Percentiles rank a stretch among this genome's conserved stretches.
Evolutionary conservation across 1,284 basidiomycete genomes (phyloP).

Genomic region (Marasmius tenuissimus): DNA sequence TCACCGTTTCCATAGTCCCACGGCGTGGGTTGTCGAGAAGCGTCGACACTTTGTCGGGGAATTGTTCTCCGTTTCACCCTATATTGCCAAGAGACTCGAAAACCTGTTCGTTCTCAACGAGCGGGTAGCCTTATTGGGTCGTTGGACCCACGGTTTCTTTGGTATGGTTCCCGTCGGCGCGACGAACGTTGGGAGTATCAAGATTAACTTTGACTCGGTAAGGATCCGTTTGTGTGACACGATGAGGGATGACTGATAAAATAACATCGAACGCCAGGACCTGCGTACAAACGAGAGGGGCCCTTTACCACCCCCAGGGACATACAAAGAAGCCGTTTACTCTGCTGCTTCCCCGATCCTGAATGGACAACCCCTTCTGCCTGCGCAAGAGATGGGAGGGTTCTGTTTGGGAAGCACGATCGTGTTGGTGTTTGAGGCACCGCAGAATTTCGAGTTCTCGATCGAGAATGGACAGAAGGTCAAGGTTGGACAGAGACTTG

Average conservation of each 20-base stretch:
- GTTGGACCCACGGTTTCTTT: constrained; percentile 97
- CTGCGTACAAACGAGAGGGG: constrained; percentile 83
- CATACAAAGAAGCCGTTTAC: constrained; percentile 92
- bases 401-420: constrained; percentile 96
- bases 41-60: constrained; percentile 96
- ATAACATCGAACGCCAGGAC: constrained; percentile 38
- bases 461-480: constrained; percentile 86
- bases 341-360: constrained; percentile 78
- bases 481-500: constrained; percentile 81
- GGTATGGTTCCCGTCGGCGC: constrained; percentile 97
- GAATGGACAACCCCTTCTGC: constrained; percentile 83
- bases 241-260: background rate
- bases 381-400: constrained; percentile 96
- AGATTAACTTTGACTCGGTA: constrained; percentile 93
- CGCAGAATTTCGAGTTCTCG: constrained; percentile 78
- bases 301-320: constrained; percentile 80
- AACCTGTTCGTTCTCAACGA: constrained; percentile 98
- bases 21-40: constrained; percentile 96
- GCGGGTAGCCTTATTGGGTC: constrained; percentile 93
- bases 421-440: constrained; percentile 96
- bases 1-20: constrained; percentile 95
- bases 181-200: constrained; percentile 97
- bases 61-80: constrained; percentile 95
- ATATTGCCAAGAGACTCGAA: constrained; percentile 88
- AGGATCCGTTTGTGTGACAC: constrained; percentile 17